Evolutionary conservation across 257 asterid genomes (phyloP).

Genomic region (Datura wrightii): DNA sequence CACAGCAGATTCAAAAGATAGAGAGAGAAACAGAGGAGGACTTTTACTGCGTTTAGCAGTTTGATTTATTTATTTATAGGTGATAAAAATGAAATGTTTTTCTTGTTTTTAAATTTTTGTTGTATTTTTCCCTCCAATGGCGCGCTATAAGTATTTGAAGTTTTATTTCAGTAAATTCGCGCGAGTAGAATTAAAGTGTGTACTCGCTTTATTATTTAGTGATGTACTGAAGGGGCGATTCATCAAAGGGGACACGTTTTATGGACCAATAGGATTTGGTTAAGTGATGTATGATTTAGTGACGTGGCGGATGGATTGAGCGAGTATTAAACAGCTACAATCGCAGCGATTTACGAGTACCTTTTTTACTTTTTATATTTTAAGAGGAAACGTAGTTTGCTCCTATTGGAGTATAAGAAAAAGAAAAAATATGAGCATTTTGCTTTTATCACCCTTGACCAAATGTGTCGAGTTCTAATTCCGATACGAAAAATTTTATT

Average conservation of each 20-base stretch:
- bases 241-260: not conserved
- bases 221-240: too few species aligned
- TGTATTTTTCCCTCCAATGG: conserved; percentile 22
- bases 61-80: not conserved
- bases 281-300: not conserved
- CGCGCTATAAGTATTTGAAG: not conserved
- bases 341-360: not conserved
- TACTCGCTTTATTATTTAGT: not conserved
- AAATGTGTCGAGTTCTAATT: too few species aligned
- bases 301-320: not conserved
- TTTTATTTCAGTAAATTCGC: not conserved
- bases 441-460: too few species aligned
- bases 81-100: not conserved
- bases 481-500: too few species aligned
- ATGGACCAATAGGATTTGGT: not conserved
- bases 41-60: not conserved
- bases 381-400: not conserved
- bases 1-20: conserved; percentile 40
- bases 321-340: not conserved
- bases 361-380: not conserved
- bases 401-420: not conserved
- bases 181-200: not conserved
- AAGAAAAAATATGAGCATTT: too few species aligned
- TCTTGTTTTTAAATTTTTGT: not conserved
- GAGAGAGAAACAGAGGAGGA: conserved; percentile 34